A percentile compares a stretch with the other conserved stretches of the same genome.
These are phyloP conservation scores for Sesbania bispinosa DNA, from an alignment of 306 rosid species.

Conservation along the genomic window DNA sequence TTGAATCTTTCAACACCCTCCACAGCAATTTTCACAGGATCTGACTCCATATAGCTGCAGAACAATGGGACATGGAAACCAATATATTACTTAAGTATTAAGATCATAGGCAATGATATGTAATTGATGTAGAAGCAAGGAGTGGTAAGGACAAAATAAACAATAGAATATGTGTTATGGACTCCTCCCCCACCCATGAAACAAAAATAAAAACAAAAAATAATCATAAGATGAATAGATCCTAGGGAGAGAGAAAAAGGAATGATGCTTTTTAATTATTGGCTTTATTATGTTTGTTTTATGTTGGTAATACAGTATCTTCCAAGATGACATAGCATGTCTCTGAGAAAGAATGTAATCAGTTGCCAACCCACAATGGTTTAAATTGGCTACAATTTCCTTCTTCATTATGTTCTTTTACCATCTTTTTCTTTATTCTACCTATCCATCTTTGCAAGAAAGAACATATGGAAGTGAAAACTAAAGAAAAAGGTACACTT, in stretches of 20 bases:
- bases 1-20: constrained; percentile 81
- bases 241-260: neutral
- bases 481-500: neutral
- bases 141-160: neutral
- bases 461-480: neutral
- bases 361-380: neutral
- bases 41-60: constrained; percentile 72
- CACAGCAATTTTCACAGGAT: constrained; percentile 76
- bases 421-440: neutral
- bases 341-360: neutral
- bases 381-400: neutral
- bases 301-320: neutral
- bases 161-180: neutral
- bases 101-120: neutral
- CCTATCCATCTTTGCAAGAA: neutral
- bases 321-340: neutral
- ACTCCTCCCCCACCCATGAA: neutral
- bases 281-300: neutral
- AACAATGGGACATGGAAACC: constrained; percentile 17
- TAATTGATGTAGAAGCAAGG: neutral
- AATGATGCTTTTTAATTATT: neutral
- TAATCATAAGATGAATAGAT: neutral
- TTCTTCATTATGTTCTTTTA: too few species aligned
- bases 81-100: constrained; percentile 14
- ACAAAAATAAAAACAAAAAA: neutral